A percentile compares a stretch with the other conserved stretches of the same genome.
Conservation (phyloP, 306 rosid species). For the Cercis canadensis region DNA sequence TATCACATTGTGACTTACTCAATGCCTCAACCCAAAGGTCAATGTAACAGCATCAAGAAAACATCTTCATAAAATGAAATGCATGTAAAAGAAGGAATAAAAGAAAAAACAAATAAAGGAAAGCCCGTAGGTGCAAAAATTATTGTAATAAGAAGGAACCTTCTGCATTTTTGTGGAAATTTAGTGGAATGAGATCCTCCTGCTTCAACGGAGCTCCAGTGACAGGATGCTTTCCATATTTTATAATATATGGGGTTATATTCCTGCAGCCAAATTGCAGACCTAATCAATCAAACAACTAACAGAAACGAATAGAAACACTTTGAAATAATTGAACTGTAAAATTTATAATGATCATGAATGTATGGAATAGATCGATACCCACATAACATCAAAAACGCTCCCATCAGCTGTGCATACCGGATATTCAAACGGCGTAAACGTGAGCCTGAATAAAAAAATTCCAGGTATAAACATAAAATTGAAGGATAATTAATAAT, state of each 20-base stretch:
- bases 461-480: neutral
- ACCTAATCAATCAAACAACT: constrained; percentile 21
- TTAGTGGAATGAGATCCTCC: constrained; percentile 79
- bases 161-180: constrained; percentile 89
- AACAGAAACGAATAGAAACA: neutral
- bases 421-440: constrained; percentile 84
- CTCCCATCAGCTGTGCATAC: constrained; percentile 92
- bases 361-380: neutral
- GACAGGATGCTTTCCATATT: constrained; percentile 90
- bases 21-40: no score
- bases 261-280: constrained; percentile 75
- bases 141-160: constrained; percentile 49
- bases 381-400: constrained; percentile 77
- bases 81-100: no score
- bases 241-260: constrained; percentile 77
- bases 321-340: neutral
- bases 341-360: neutral
- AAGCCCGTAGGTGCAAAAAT: neutral
- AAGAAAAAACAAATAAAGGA: no score
- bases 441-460: constrained; percentile 64
- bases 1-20: no score
- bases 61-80: no score
- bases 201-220: constrained; percentile 77
- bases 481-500: neutral
- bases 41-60: no score